Conservation (phyloP, 2,329 filamentous ascomycete species). For the Fusarium armeniacum region DNA sequence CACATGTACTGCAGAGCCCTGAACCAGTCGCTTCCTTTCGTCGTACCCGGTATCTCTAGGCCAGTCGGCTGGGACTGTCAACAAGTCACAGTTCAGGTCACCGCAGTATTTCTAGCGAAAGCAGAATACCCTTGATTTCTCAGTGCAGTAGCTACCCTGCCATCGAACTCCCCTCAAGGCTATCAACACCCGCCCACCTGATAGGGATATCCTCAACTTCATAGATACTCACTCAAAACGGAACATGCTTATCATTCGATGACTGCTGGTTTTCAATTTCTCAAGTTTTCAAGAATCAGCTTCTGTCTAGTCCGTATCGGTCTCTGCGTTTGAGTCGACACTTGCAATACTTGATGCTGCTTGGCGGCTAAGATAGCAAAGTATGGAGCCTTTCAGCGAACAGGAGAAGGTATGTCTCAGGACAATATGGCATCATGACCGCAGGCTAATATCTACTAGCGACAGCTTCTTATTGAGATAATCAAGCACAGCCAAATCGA, state of each 20-base stretch:
- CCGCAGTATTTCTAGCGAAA: not conserved
- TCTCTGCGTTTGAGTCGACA: not conserved
- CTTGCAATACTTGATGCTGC: not conserved
- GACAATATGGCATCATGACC: no score
- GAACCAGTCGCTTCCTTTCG: constrained; percentile 38
- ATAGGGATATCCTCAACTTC: not conserved
- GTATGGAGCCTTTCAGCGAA: constrained; percentile 59
- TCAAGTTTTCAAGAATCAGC: constrained; percentile 3
- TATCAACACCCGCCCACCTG: not conserved
- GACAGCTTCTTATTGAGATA: constrained; percentile 70
- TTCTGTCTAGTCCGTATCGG: no score
- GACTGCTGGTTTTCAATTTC: constrained; percentile 3
- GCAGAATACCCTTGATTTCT: not conserved
- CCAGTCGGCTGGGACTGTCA: constrained; percentile 23
- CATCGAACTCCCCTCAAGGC: not conserved
- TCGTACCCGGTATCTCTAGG: constrained; percentile 35
- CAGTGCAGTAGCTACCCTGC: not conserved
- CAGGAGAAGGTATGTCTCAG: constrained; percentile 64
- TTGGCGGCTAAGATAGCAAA: constrained; percentile 16
- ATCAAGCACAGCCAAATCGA: constrained; percentile 69
- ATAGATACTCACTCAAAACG: not conserved
- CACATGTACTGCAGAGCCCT: constrained; percentile 34
- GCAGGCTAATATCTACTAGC: constrained; percentile 55
- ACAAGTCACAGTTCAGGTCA: constrained; percentile 10
- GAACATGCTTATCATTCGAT: not conserved